Evolutionary conservation across 1,284 basidiomycete species (phyloP).

Genomic region (Malassezia vespertilionis): DNA sequence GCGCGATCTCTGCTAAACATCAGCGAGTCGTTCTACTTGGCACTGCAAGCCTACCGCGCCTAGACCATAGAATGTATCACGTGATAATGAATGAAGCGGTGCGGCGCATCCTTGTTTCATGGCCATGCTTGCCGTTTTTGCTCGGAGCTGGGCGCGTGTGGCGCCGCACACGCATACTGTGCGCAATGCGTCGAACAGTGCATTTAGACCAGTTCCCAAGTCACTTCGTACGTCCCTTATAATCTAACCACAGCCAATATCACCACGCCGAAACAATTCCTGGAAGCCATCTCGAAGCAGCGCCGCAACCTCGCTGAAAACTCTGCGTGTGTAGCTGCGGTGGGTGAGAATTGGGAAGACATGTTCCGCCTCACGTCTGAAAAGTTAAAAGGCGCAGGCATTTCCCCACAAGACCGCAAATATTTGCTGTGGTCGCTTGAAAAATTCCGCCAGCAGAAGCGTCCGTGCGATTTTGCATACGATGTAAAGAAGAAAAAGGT

Average conservation of each 20-base stretch:
- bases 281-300: conserved; percentile 61
- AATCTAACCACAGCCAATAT: neutral
- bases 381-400: conserved; percentile 58
- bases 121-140: neutral
- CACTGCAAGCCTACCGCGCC: conserved; percentile 1
- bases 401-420: conserved; percentile 59
- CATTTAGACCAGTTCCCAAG: neutral
- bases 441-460: conserved; percentile 58
- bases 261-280: conserved; percentile 50
- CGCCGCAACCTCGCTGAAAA: conserved; percentile 55
- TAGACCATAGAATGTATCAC: conserved; percentile 1
- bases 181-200: conserved; percentile 5
- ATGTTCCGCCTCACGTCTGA: conserved; percentile 58
- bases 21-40: conserved; percentile 1
- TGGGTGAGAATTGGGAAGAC: conserved; percentile 56
- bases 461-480: conserved; percentile 57
- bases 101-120: neutral
- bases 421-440: conserved; percentile 67
- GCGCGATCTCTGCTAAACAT: neutral
- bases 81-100: too few species aligned
- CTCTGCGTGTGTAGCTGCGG: conserved; percentile 25
- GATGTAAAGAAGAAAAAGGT: conserved; percentile 60
- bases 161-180: neutral
- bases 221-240: conserved; percentile 9
- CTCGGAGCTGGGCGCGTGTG: too few species aligned